Evolutionary conservation across 495 filamentous ascomycete genomes (phyloP), one percentile per base, ranked within the genome.

Genomic region (Penicillium silybi): DNA sequence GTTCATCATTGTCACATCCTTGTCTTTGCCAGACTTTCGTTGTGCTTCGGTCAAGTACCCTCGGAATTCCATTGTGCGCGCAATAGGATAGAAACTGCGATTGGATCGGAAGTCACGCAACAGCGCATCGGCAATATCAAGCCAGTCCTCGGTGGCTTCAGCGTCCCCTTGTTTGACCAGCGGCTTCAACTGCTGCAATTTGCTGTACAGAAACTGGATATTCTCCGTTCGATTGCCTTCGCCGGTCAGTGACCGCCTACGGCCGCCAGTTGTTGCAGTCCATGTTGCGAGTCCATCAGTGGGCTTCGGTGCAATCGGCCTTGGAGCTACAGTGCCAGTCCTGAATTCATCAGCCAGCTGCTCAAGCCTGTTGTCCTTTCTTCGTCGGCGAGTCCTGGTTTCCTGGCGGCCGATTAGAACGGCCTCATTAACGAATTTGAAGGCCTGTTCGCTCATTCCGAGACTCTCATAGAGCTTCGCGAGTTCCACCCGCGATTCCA

Each of bases 21-120:
- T 66, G 18, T 47, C 37, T 43, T 61, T 67, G 11, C 73, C 72
- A 9, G 73, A 72, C 27, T 70, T 66, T 56, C 71, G 62, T 67
- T 79, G 60, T 62, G 75, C 51, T 62, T 78, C 61, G 18, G 61
- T 76, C 32, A 71, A 72, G 65, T 86, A 86, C 20, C 87, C 85
- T 51, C 85, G 67, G 53, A 91, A 90, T 42, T 76, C 74, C 45
- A 85, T 75, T 53, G 84, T 84, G 53, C 85, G 86, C 26, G 87
- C 82, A 65, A 82, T 78, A 0, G 86, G 81, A 69, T 91, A 96
- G 62, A 96, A 91, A 6, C 80, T 74, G 52, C 84, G 85, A 49
- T 85, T 87, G 10, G 81, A 79, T 34, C 85, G 78, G 65, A 96
- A 97, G 48, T 91, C 88, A 56, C 91, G 81, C 16, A 91, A 76